Evolutionary conservation across 345 rosid species (phyloP), one percentile per base, ranked within the genome.

Genomic region (Corchorus capsularis): DNA sequence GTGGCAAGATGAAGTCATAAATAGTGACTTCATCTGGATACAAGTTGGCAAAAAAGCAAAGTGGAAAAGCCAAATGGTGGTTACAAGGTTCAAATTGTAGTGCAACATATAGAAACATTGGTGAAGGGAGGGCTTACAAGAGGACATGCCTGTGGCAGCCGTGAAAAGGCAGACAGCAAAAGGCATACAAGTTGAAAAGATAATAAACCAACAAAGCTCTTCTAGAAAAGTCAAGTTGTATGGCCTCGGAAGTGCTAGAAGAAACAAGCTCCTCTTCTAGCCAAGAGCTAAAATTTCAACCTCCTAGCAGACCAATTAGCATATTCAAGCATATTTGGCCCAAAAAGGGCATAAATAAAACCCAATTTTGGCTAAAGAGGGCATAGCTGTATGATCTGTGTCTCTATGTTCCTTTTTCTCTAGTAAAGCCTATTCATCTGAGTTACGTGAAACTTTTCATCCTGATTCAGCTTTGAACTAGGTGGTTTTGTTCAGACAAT

Each of bases 21-120:
- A 70, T 35, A 35, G 62, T 54, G 62, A 46, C 41, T 62, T 10
- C 32, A 62, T 62, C 68, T 19, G 43, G 4, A 60, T 55, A 41
- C 60, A 70, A 70, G 37, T 70, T 70, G 46, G 47, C 32, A 52
- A 3, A 17, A n/a, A 70, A 17, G 61, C 47, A 70, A 53, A 52
- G 35, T 35, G 8, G 5, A 70, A 9, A 13, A 13, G n/a, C 9
- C 6, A 61, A 13, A 27, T 1, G 13, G 1, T 5, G 41, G 2
- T 13, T 69, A 52, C 34, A 34, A 52, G 43, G 41, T 66, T 66
- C 16, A 19, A 43, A 66, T 41, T 32, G 34, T 43, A 17, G 27
- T 16, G 22, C 19, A 69, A 32, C 45, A 32, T 49, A 69, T 34
- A 49, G 57, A 16, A 69, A 69, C 46, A 34, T 34, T 2, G 32